Evolutionary conservation across 192 early-diverging fungal genomes (phyloP), one percentile per base, ranked within the genome.

Genomic region (Backusella circina): DNA sequence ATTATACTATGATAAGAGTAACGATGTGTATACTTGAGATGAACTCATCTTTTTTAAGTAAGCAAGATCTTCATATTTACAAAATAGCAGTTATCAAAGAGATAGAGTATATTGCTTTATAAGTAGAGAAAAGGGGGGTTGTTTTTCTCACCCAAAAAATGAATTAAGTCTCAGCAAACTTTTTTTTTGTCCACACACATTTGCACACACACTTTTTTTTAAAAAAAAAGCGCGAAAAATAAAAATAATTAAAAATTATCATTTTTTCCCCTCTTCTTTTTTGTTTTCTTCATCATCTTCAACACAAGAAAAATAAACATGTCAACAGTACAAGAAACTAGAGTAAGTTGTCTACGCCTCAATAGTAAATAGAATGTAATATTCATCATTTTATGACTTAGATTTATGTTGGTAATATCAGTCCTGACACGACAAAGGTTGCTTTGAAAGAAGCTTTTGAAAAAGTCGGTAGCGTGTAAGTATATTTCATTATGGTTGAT

Each of bases 351-450:
- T n/a, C n/a, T 47, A 47, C 15, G 16, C 13, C 13, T 3, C n/a
- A 10, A 21, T 54, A 54, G 1, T 21, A 51, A 51, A 16, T 21
- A 5, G 9, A 54, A 26, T 5, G 51, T 23, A n/a, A 2, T 54
- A 54, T 23, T 54, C 10, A 54, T 6, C 21, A 23, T 23, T 54
- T 10, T 61, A 10, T 13, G 9, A 28, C n/a, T 61, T 61, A 61
- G 54, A 61, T 61, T 61, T 61, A 61, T 28, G 54, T 61, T 61
- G 54, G 54, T 12, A 61, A 61, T 61, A 61, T 61, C 54, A 61
- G 9, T 26, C 54, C 54, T 61, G 21, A 61, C 23, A 61, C 54
- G 54, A 61, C 54, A 61, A 61, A 61, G 26, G n/a, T 7, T 61
- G 54, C 54, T 26, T 61, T 61, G 13, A 61, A 28, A 61, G 54